These are phyloP conservation scores for Epichloe hybrida DNA, from an alignment of 2,329 filamentous ascomycete species.

Conservation along the genomic window DNA sequence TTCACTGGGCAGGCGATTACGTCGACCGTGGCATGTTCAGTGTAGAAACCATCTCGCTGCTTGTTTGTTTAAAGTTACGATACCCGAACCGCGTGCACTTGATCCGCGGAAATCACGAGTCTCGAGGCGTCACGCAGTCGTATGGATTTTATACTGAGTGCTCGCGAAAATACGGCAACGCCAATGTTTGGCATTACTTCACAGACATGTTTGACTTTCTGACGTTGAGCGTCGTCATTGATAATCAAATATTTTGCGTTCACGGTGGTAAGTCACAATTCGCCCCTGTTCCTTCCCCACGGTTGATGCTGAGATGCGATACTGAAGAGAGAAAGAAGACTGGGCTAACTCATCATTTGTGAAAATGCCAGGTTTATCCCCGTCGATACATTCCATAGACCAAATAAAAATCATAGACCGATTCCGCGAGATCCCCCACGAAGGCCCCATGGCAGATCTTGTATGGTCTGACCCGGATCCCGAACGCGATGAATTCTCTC, in stretches of 20 bases:
- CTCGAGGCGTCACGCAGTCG: conserved; percentile 91
- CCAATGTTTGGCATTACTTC: conserved; percentile 98
- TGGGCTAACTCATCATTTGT: too few species aligned
- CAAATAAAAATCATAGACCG: conserved; percentile 99
- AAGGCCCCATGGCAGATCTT: conserved; percentile 97
- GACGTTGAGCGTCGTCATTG: conserved; percentile 92
- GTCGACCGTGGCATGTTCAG: conserved; percentile 97
- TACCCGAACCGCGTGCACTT: conserved; percentile 93
- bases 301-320: not conserved
- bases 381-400: conserved; percentile 93
- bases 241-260: conserved; percentile 97
- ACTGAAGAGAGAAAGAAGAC: not conserved
- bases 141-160: conserved; percentile 99
- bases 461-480: conserved; percentile 97
- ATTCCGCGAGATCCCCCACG: conserved; percentile 91
- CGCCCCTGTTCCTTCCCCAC: too few species aligned
- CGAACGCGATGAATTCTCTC: conserved; percentile 93
- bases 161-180: conserved; percentile 93
- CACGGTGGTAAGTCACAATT: conserved; percentile 54
- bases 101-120: conserved; percentile 96
- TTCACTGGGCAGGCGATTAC: conserved; percentile 59
- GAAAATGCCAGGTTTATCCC: conserved; percentile 49
- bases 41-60: conserved; percentile 94
- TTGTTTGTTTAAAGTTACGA: conserved; percentile 92
- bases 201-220: conserved; percentile 99